Evolutionary conservation across 257 asterid genomes (phyloP).

Genomic region (Scutellaria galericulata): DNA sequence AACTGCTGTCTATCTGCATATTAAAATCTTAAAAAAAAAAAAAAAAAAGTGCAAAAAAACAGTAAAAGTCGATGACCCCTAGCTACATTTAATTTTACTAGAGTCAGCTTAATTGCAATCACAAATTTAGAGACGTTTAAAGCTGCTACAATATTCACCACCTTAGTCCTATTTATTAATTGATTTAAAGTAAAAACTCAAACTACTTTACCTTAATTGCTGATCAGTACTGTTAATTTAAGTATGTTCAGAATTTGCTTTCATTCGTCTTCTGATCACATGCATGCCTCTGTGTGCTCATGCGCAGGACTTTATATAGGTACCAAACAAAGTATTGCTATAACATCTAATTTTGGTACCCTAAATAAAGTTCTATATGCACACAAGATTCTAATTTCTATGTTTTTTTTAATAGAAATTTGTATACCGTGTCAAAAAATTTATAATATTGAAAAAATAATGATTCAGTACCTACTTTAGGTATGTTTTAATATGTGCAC

Average conservation of each 20-base stretch:
- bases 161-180: neutral
- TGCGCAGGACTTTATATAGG: conserved; percentile 17
- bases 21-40: neutral
- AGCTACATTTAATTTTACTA: conserved; percentile 30
- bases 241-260: conserved; percentile 37
- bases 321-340: conserved; percentile 34
- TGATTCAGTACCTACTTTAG: no score
- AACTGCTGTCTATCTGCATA: neutral
- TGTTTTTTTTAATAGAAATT: no score
- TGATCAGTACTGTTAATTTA: conserved; percentile 27
- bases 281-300: conserved; percentile 33
- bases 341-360: conserved; percentile 29
- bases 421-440: no score
- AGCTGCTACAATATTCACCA: conserved; percentile 53
- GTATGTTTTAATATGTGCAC: no score
- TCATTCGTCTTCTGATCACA: conserved; percentile 34
- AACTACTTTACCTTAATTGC: conserved; percentile 28
- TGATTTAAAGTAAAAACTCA: neutral
- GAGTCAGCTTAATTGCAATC: conserved; percentile 56
- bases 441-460: no score
- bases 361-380: conserved; percentile 1
- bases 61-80: conserved; percentile 59
- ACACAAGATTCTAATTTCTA: neutral
- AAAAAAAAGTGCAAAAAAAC: conserved; percentile 13
- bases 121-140: conserved; percentile 55